Percentiles rank a stretch among this genome's conserved stretches.
phyloP scores from a whole-genome alignment of 1,139 yeast species.

The Candida sojae region DNA sequence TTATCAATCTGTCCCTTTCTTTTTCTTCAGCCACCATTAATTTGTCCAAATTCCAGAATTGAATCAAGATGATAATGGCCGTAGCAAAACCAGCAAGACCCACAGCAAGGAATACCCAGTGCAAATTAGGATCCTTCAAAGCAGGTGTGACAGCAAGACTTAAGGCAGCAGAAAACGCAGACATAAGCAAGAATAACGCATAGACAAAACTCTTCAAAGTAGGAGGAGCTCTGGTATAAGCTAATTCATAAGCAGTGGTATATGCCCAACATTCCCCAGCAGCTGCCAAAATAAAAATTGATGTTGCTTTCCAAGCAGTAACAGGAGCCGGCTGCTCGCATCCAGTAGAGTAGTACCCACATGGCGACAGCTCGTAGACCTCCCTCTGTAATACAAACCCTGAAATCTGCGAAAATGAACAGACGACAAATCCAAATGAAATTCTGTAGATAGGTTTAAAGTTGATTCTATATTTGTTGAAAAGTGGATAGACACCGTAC shows the following conservation, averaged over 20 bases:
- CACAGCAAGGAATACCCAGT: constrained; percentile 56
- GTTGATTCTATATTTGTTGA: constrained; percentile 47
- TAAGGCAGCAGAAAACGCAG: constrained; percentile 61
- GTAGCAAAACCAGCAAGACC: constrained; percentile 47
- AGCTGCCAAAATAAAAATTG: constrained; percentile 57
- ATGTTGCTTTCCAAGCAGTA: constrained; percentile 57
- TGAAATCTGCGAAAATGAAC: constrained; percentile 40
- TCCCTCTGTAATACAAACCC: constrained; percentile 42
- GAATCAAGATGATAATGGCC: constrained; percentile 44
- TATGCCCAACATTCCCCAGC: constrained; percentile 70
- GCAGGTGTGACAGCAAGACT: constrained; percentile 58
- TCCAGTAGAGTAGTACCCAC: constrained; percentile 45
- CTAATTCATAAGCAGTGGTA: constrained; percentile 69
- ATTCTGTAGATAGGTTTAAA: constrained; percentile 41
- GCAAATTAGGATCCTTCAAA: constrained; percentile 53
- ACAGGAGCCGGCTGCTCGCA: constrained; percentile 54
- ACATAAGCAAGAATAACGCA: constrained; percentile 63
- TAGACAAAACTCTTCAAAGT: constrained; percentile 68
- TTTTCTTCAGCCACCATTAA: constrained; percentile 49
- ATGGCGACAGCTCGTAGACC: constrained; percentile 38
- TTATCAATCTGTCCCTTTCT: constrained; percentile 24
- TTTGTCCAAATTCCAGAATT: constrained; percentile 54
- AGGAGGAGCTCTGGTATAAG: constrained; percentile 69
- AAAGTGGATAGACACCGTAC: constrained; percentile 55
- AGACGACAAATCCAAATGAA: constrained; percentile 35